Percentiles rank a stretch among this genome's conserved stretches.
phyloP scores from a whole-genome alignment of 352 stramenopile genomes.

The Pythium brachiatum region DNA sequence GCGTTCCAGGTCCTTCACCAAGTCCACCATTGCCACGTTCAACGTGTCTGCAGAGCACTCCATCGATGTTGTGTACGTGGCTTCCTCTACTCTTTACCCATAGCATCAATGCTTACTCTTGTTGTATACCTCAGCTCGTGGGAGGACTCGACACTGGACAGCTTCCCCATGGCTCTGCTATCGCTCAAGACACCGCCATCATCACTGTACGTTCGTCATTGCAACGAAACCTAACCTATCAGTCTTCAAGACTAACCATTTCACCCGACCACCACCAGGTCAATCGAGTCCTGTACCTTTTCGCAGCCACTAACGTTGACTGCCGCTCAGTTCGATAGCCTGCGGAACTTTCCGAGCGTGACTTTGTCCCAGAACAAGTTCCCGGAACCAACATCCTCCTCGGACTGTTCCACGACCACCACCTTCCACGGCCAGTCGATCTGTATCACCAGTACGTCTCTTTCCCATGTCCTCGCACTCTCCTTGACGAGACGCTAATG shows the following conservation, averaged over 20 bases:
- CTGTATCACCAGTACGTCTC: slow-evolving; percentile 25
- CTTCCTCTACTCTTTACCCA: background rate
- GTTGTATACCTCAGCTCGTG: background rate
- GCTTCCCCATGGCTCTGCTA: slow-evolving; percentile 11
- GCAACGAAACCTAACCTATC: background rate
- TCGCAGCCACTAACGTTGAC: slow-evolving; percentile 20
- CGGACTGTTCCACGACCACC: slow-evolving; percentile 8
- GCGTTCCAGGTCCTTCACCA: slow-evolving; percentile 41
- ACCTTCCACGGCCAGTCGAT: slow-evolving; percentile 12
- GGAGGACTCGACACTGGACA: slow-evolving; percentile 3
- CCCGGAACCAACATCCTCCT: background rate
- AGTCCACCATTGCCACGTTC: slow-evolving; percentile 36
- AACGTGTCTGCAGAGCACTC: slow-evolving; percentile 27
- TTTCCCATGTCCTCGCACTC: background rate
- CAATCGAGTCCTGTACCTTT: slow-evolving; percentile 24
- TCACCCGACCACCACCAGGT: slow-evolving; percentile 9
- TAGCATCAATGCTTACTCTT: background rate
- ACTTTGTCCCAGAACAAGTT: slow-evolving; percentile 20
- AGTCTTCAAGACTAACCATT: background rate
- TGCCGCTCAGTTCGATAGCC: slow-evolving; percentile 4
- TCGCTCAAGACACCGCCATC: slow-evolving; percentile 2
- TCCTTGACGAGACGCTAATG: too few relatives aligned
- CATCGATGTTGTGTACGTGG: slow-evolving; percentile 40
- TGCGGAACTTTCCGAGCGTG: slow-evolving; percentile 24
- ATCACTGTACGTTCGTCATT: slow-evolving; percentile 2